Base-by-base conservation (phyloP, 108 stramenopile species). In the Phaeodactylum tricornutum region DNA sequence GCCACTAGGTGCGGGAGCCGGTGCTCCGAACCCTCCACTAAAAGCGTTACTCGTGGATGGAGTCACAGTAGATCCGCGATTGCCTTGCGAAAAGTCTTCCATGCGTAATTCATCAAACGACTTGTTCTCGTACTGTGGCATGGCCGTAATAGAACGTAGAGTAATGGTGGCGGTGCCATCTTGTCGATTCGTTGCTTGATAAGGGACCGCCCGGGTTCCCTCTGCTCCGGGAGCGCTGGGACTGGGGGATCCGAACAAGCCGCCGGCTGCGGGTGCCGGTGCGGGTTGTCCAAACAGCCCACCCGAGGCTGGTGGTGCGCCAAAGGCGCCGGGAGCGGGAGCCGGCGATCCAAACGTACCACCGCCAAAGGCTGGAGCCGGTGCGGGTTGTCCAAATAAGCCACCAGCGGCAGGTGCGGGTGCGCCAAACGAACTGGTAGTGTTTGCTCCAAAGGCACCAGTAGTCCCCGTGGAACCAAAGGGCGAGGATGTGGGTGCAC, bases 31-130 rank as follows among this genome's bases (percentile, higher is more conserved):
- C 6, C 47, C 47, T 15, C 39, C 39, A 14, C 8, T 5, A n/a
- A n/a, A n/a, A 5, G 47, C n/a, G 29, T 29, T 30, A 4, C 50
- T 24, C 11, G n/a, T 46, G 4, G 45, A 20, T 22, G 29, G 26
- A 2, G 40, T 27, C 8, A 8, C 38, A 45, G 38, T 71, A 14
- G 50, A 43, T 36, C 84, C 87, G 46, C 75, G 81, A 50, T 89
- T 92, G 2, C 88, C 91, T 20, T 69, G 67, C 47, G 42, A 30
- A 59, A 90, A 92, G 67, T 96, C 96, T 55, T 96, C 92, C 26
- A 85, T 62, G 3, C 92, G 67, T 19, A 96, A 62, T 63, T 96
- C 93, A 69, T 96, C 93, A 58, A 87, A 86, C 11, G 67, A 72
- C 53, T 94, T 93, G 7, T 62, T 60, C 43, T 77, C 80, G 50